A percentile compares a stretch with the other conserved stretches of the same genome.
Evolutionary conservation across 2,329 filamentous ascomycete genomes (phyloP).

Genomic region (Arthrocladium fulminans): DNA sequence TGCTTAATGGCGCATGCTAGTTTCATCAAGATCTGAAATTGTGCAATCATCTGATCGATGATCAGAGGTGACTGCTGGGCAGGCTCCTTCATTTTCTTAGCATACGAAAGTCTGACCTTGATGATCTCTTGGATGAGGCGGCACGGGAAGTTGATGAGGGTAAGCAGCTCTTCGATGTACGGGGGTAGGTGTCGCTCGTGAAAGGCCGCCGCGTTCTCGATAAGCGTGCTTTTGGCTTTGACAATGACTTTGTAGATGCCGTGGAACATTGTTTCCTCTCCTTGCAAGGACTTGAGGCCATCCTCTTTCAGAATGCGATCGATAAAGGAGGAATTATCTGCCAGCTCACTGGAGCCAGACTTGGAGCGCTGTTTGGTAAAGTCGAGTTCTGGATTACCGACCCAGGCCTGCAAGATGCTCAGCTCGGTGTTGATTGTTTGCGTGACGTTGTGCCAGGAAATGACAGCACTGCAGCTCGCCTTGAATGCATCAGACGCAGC

Average conservation of each 20-base stretch:
- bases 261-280: constrained; percentile 69
- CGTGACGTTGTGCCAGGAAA: constrained; percentile 95
- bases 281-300: constrained; percentile 81
- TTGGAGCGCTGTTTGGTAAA: constrained; percentile 68
- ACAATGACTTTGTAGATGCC: constrained; percentile 77
- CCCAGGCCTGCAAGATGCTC: constrained; percentile 85
- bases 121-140: constrained; percentile 95
- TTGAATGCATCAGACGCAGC: constrained; percentile 68
- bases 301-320: constrained; percentile 94
- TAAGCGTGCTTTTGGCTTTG: constrained; percentile 88
- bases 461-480: constrained; percentile 77
- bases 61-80: constrained; percentile 87
- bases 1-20: constrained; percentile 88
- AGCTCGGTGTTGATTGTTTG: constrained; percentile 93
- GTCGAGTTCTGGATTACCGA: constrained; percentile 90
- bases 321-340: constrained; percentile 86
- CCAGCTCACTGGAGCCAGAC: constrained; percentile 61
- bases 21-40: constrained; percentile 87
- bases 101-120: constrained; percentile 79
- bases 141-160: constrained; percentile 93
- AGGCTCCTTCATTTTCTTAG: constrained; percentile 90
- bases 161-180: constrained; percentile 92
- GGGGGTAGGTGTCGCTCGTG: constrained; percentile 83
- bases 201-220: constrained; percentile 75
- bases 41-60: constrained; percentile 94